phyloP scores from a whole-genome alignment of 208 protist genomes.

The Wallacemonas rigidus region DNA sequence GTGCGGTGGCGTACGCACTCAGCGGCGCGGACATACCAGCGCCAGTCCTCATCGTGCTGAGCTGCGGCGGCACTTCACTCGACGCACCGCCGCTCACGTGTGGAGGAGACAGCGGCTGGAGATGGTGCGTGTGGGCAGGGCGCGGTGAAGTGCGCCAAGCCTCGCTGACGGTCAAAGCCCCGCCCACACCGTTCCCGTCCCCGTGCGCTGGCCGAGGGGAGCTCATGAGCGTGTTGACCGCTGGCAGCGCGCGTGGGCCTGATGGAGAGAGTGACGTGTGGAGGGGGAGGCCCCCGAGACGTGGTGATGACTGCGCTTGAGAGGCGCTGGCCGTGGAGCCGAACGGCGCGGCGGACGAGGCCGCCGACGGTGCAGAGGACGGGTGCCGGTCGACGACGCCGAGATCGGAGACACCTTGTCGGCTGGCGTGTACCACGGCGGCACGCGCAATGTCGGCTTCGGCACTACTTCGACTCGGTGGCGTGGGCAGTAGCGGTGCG shows the following conservation, averaged over 20 bases:
- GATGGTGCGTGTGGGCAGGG: conserved; percentile 7
- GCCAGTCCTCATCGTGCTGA: too few relatives aligned
- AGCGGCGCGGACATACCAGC: not conserved
- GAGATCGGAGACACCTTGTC: not conserved
- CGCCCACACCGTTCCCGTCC: too few relatives aligned
- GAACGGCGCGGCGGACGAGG: not conserved
- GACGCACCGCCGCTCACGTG: not conserved
- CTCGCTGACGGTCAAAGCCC: not conserved
- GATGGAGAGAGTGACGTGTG: not conserved
- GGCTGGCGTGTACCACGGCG: too few relatives aligned
- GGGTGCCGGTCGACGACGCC: conserved; percentile 8
- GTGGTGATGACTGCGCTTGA: not conserved
- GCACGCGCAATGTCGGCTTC: too few relatives aligned
- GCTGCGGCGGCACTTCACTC: conserved; percentile 3
- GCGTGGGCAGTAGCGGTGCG: conserved; percentile 14
- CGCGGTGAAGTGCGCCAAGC: conserved; percentile 1
- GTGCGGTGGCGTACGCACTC: not conserved
- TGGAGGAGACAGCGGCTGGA: not conserved
- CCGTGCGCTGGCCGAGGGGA: not conserved
- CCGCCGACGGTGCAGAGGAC: not conserved
- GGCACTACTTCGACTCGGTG: not conserved
- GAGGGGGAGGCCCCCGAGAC: not conserved
- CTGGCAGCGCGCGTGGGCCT: not conserved
- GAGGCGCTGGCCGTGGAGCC: not conserved
- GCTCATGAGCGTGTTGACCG: conserved; percentile 9